These are phyloP conservation scores for Naganishia liquefaciens DNA, from an alignment of 1,284 basidiomycete genomes.

Conservation along the genomic window DNA sequence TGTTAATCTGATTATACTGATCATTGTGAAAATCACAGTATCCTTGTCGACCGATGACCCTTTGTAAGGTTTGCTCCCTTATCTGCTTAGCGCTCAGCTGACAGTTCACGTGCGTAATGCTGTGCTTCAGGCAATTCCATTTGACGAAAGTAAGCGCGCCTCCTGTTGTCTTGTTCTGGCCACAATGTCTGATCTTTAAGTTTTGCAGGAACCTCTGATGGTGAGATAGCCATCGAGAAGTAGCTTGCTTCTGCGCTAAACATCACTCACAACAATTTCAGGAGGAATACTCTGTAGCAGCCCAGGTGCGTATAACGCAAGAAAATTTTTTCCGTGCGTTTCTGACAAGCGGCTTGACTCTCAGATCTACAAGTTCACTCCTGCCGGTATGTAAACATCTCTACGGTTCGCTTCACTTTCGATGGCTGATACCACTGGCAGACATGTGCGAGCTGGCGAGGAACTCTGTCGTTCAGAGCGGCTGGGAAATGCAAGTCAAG, in stretches of 20 bases:
- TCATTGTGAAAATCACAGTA: conserved; percentile 55
- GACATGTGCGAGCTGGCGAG: conserved; percentile 84
- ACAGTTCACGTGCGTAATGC: neutral
- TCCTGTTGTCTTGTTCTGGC: neutral
- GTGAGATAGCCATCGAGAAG: neutral
- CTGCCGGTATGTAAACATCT: conserved; percentile 43
- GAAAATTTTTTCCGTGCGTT: neutral
- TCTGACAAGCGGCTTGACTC: conserved; percentile 4
- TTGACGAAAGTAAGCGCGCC: conserved; percentile 74
- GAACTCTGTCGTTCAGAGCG: conserved; percentile 93
- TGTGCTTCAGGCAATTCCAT: conserved; percentile 70
- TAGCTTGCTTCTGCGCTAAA: neutral
- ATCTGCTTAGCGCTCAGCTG: neutral
- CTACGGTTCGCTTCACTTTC: neutral
- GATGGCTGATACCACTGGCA: conserved; percentile 18
- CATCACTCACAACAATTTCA: conserved; percentile 64
- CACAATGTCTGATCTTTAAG: neutral
- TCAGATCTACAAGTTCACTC: conserved; percentile 85
- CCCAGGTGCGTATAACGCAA: conserved; percentile 65
- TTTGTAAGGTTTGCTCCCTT: conserved; percentile 39
- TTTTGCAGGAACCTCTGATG: conserved; percentile 66
- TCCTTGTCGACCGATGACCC: conserved; percentile 96
- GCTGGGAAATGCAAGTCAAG: conserved; percentile 99
- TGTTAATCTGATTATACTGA: neutral
- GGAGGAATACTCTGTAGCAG: conserved; percentile 97